Base-by-base conservation (phyloP, 164 flowering plant species). In the Berberis thunbergii region DNA sequence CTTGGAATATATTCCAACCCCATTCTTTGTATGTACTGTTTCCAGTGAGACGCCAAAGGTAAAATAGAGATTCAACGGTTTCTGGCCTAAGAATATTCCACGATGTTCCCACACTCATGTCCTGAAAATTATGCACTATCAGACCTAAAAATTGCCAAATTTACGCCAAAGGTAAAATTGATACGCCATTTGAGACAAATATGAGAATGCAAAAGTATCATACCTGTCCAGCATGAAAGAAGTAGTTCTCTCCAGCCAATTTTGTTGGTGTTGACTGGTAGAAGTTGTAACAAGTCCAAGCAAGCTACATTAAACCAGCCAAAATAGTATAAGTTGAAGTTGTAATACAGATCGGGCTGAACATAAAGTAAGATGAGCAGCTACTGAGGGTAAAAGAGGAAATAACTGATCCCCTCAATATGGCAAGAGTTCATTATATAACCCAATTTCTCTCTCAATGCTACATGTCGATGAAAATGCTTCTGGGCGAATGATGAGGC, bases 1-100 rank as follows among this genome's bases (percentile, higher is more conserved):
- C 99, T 84, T 89, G 89, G 63, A 95, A 95, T 64, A 91, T 95
- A 68, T 91, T 87, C 99, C 99, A 95, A 66, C 99, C 99, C 98
- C 99, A 95, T 49, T 95, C 99, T 78, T 87, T 83, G 74, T 91
- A 95, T 56, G 99, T 95, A 73, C 79, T 85, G 73, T 95, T 95
- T 11, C 98, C 99, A 11, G 99, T 91, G 11, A 91, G 60, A 63
- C 99, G 97, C 94, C 94, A 95, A 5, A 95, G 86, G 70, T 95
- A 95, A 66, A 95, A 85, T 55, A 95, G 88, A 13, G 99, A 95
- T 74, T 95, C 99, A 59, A 95, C 86, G 11, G 99, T 95, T 80
- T 95, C 98, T 41, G 99, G 99, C 79, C 99, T 84, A 81, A 91
- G 69, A 74, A 95, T 91, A 73, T 91, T 95, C 99, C 99, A 95